A percentile compares a stretch with the other conserved stretches of the same genome.
phyloP scores from a whole-genome alignment of 2,329 filamentous ascomycete species.

The Alternaria sp. region DNA sequence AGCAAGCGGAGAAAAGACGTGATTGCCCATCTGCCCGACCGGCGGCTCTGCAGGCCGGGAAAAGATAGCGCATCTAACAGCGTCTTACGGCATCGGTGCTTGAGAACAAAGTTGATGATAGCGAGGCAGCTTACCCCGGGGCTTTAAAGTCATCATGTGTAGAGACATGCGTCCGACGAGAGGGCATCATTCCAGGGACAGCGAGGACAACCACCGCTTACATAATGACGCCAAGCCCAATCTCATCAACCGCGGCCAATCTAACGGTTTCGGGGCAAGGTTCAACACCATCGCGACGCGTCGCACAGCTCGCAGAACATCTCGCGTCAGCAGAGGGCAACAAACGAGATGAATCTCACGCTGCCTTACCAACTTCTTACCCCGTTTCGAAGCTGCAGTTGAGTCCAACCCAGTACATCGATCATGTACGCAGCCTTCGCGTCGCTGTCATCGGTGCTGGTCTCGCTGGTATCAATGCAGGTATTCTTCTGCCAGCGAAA shows the following conservation, averaged over 20 bases:
- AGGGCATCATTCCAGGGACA: not conserved
- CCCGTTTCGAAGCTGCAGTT: slow-evolving; percentile 35
- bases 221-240: slow-evolving; percentile 24
- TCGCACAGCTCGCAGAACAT: slow-evolving; percentile 36
- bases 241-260: slow-evolving; percentile 20
- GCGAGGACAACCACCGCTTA: not conserved
- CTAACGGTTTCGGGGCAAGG: slow-evolving; percentile 13
- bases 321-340: slow-evolving; percentile 27
- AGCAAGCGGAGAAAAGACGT: slow-evolving; percentile 42
- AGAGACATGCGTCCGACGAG: not conserved
- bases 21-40: slow-evolving; percentile 20
- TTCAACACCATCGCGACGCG: slow-evolving; percentile 28
- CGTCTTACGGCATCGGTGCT: not conserved
- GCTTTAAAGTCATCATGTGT: not conserved
- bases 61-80: not conserved
- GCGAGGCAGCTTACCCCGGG: not conserved
- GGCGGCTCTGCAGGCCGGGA: slow-evolving; percentile 7
- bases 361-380: slow-evolving; percentile 28
- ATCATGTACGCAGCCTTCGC: slow-evolving; percentile 42
- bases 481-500: slow-evolving; percentile 70
- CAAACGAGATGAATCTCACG: slow-evolving; percentile 17
- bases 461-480: slow-evolving; percentile 67
- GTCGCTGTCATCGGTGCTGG: slow-evolving; percentile 71
- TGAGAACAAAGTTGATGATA: not conserved
- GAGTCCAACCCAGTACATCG: slow-evolving; percentile 35